Conservation (phyloP, 306 rosid genomes). For the Hippophae gyantsensis region DNA sequence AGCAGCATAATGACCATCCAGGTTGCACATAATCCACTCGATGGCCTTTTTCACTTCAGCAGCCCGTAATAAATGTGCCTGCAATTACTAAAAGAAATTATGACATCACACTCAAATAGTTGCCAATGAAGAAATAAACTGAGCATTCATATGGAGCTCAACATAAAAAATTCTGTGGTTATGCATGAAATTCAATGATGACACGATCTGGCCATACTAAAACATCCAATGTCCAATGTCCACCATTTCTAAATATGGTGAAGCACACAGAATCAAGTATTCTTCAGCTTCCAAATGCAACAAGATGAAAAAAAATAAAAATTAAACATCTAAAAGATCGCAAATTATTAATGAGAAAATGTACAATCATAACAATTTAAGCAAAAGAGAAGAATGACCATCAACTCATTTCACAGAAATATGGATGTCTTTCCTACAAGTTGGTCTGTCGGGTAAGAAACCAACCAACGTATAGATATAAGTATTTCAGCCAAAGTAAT, state of each 20-base stretch:
- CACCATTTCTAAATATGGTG: neutral
- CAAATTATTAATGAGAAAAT: no score
- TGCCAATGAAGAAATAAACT: slow-evolving; percentile 10
- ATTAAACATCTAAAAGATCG: neutral
- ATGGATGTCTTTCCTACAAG: no score
- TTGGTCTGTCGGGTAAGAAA: no score
- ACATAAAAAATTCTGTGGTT: neutral
- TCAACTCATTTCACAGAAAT: no score
- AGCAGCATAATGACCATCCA: slow-evolving; percentile 91
- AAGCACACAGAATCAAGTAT: neutral
- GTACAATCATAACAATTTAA: no score
- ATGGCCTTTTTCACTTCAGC: slow-evolving; percentile 94
- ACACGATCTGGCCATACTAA: slow-evolving; percentile 1
- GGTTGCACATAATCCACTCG: slow-evolving; percentile 90
- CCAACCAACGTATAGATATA: no score
- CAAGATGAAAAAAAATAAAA: neutral
- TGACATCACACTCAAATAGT: slow-evolving; percentile 52
- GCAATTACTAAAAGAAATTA: slow-evolving; percentile 95
- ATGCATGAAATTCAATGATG: slow-evolving; percentile 1
- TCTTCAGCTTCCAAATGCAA: neutral
- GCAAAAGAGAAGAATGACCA: no score
- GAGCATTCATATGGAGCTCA: slow-evolving; percentile 1
- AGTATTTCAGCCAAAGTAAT: no score
- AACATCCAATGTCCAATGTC: neutral
- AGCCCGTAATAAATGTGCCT: slow-evolving; percentile 97